Conservation (phyloP, 306 rosid genomes). For the Ammopiptanthus mongolicus region DNA sequence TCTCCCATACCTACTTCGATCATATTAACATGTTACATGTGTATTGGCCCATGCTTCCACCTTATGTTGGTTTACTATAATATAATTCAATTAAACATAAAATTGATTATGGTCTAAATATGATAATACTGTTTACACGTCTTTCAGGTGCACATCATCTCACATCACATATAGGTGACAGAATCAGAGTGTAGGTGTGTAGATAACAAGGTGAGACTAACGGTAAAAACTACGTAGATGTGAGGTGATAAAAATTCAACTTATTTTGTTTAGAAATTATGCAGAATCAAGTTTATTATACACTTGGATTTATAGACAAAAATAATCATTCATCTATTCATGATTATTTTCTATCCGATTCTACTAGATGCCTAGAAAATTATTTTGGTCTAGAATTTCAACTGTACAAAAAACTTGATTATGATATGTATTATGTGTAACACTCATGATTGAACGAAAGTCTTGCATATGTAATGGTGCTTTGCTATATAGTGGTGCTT, state of each 20-base stretch:
- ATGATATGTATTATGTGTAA: not conserved
- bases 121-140: too few species aligned
- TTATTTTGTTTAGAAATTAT: not conserved
- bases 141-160: too few species aligned
- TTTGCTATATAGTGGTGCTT: too few species aligned
- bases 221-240: too few species aligned
- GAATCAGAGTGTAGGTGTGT: too few species aligned
- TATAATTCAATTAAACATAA: not conserved
- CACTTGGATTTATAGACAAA: not conserved
- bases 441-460: not conserved
- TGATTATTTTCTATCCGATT: not conserved
- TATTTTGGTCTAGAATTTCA: not conserved
- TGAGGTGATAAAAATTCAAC: not conserved
- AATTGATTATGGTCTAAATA: not conserved
- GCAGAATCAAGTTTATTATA: not conserved
- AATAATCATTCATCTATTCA: not conserved
- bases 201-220: too few species aligned
- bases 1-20: slow-evolving; percentile 51
- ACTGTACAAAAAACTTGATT: not conserved
- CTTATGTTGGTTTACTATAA: not conserved
- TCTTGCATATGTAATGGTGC: not conserved
- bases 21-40: not conserved
- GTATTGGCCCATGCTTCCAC: not conserved
- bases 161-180: too few species aligned
- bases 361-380: not conserved